Base-by-base conservation (phyloP, 257 asterid species). In the Petunia secreta region DNA sequence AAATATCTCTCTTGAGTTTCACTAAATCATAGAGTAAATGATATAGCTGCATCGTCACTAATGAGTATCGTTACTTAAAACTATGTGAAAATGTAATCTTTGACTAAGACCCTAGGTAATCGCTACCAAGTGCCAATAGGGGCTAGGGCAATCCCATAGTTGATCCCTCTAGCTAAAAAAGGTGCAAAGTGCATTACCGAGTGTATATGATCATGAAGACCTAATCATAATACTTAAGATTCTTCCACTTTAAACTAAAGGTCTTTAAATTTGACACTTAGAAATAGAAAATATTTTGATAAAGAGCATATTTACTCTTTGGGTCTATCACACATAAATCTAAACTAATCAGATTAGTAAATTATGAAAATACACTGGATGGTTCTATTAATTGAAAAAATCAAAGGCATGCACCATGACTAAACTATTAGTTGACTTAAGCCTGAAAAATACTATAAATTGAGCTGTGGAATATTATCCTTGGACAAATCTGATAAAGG, bases 31-130 rank as follows among this genome's bases (percentile, higher is more conserved):
- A 66, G 15, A 15, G 13, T 37, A 66, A 66, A 14, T 66, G 53
- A 66, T 66, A 14, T 40, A 14, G 74, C 7, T 66, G 75, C 75
- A 66, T 66, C n/a, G 75, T 66, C 75, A 66, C 36, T 40, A 40
- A 55, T 25, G 60, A 41, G 41, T 66, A 40, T 66, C 71, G 75
- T 40, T 40, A 66, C 53, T 66, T 40, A 15, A 9, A 50, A 43
- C 37, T 43, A 8, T 68, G 44, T 58, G 8, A 58, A 58, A 55
- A n/a, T 58, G 2, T 15, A n/a, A 5, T 59, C 9, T 59, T 16
- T 16, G 1, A 11, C 38, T 59, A 59, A 15, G 37, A 25, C 25
- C 25, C 25, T 25, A 25, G 25, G 14, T 57, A 57, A 15, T 57
- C 3, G 15, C 63, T 57, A 9, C 60, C 25, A 54, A 59, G 25